Conservation (phyloP, 2,329 filamentous ascomycete species). For the Zymoseptoria pseudotritici region DNA sequence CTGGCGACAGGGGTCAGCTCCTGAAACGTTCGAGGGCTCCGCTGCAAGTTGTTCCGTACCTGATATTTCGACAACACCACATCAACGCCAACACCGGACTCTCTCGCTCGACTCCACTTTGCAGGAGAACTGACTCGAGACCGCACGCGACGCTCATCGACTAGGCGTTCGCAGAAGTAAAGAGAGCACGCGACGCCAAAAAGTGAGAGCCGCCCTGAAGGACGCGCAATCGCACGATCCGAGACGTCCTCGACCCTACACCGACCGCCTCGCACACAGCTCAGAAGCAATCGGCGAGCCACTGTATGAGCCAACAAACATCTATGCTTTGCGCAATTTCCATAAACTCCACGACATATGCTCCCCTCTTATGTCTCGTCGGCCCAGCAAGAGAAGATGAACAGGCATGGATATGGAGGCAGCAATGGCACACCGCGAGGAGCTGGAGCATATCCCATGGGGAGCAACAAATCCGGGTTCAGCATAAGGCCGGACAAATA, state of each 20-base stretch:
- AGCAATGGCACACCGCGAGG: conserved; percentile 58
- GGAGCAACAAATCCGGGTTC: conserved; percentile 47
- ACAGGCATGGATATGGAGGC: conserved; percentile 65
- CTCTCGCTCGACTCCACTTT: neutral
- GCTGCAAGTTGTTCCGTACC: neutral
- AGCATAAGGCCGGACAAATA: conserved; percentile 87
- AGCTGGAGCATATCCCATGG: conserved; percentile 31
- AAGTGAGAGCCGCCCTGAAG: neutral
- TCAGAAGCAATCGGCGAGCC: neutral
- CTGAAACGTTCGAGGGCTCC: neutral
- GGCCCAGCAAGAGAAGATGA: conserved; percentile 62
- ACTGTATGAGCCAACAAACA: neutral
- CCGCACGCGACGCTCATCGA: neutral
- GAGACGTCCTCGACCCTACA: neutral
- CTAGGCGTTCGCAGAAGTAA: neutral
- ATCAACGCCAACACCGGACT: neutral
- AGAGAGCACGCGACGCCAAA: neutral
- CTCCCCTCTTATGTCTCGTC: conserved; percentile 53
- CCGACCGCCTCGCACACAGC: neutral
- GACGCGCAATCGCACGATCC: neutral
- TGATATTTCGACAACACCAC: neutral
- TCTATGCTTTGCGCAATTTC: neutral
- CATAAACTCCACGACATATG: conserved; percentile 36
- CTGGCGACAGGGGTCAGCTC: neutral
- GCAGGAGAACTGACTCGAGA: neutral